phyloP scores from a whole-genome alignment of 1,284 basidiomycete genomes.

The Cryptococcus sp. region DNA sequence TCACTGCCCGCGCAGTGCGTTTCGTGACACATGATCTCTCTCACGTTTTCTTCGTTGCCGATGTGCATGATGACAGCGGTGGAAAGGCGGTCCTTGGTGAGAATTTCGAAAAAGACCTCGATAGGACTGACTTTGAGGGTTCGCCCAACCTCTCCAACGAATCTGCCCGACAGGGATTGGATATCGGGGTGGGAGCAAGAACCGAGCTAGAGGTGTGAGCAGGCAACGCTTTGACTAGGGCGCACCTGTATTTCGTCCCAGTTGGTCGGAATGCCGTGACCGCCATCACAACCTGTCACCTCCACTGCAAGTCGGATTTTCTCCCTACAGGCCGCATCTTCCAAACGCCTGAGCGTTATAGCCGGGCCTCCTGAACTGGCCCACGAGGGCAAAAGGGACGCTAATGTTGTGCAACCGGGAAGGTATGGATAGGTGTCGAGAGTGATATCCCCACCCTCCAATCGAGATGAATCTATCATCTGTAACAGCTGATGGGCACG shows the following conservation, averaged over 20 bases:
- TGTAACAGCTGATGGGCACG: conserved; percentile 37
- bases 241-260: conserved; percentile 48
- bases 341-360: conserved; percentile 38
- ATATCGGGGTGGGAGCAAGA: conserved; percentile 33
- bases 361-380: conserved; percentile 44
- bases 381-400: conserved; percentile 47
- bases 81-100: conserved; percentile 41
- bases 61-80: conserved; percentile 50
- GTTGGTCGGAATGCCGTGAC: conserved; percentile 49
- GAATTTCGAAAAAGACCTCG: conserved; percentile 45
- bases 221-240: too few relatives aligned
- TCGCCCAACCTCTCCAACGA: conserved; percentile 31
- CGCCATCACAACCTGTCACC: conserved; percentile 49
- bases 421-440: conserved; percentile 53
- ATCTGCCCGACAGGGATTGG: conserved; percentile 22
- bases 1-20: conserved; percentile 47
- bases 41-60: conserved; percentile 52
- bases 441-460: conserved; percentile 37
- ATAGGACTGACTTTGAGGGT: conserved; percentile 19
- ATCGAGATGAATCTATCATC: conserved; percentile 37
- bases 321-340: conserved; percentile 31
- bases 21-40: conserved; percentile 43
- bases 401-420: conserved; percentile 49
- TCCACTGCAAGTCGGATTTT: conserved; percentile 46
- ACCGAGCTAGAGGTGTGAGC: conserved; percentile 27